A percentile compares a stretch with the other conserved stretches of the same genome.
Evolutionary conservation across 2,329 filamentous ascomycete genomes (phyloP).

Genomic region (Colletotrichum chrysophilum): DNA sequence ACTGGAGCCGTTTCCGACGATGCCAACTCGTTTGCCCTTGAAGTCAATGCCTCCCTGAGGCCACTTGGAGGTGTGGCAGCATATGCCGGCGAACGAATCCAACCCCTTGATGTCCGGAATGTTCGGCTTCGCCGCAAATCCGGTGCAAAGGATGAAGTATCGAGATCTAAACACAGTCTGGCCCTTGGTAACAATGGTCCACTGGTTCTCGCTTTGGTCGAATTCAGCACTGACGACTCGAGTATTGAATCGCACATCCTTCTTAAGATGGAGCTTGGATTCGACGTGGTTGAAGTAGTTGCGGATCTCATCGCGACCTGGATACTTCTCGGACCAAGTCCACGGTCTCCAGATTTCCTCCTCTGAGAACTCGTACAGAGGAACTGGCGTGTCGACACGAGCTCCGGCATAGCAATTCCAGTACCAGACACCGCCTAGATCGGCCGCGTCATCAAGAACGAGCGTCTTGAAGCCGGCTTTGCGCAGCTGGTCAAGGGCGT

Average conservation of each 20-base stretch:
- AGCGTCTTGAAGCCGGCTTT: constrained; percentile 35
- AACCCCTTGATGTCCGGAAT: neutral
- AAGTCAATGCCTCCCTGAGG: neutral
- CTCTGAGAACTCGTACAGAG: constrained; percentile 39
- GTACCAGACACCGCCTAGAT: constrained; percentile 47
- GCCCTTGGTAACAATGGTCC: neutral
- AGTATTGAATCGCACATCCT: neutral
- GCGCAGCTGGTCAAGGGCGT: constrained; percentile 37
- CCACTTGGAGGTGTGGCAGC: neutral
- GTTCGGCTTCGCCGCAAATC: neutral
- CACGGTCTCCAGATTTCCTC: constrained; percentile 47
- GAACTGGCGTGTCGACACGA: constrained; percentile 38
- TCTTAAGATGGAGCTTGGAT: neutral
- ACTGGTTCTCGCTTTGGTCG: neutral
- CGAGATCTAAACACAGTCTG: neutral
- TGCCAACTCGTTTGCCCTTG: neutral
- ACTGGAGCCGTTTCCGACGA: neutral
- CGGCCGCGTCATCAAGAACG: neutral
- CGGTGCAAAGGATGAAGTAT: neutral
- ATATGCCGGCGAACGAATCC: neutral
- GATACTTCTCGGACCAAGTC: constrained; percentile 45
- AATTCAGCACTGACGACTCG: neutral
- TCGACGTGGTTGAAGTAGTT: neutral
- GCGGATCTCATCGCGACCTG: constrained; percentile 20
- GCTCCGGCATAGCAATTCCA: constrained; percentile 49